Conservation (phyloP, 768 basidiomycete genomes). For the Panellus pusillus region DNA sequence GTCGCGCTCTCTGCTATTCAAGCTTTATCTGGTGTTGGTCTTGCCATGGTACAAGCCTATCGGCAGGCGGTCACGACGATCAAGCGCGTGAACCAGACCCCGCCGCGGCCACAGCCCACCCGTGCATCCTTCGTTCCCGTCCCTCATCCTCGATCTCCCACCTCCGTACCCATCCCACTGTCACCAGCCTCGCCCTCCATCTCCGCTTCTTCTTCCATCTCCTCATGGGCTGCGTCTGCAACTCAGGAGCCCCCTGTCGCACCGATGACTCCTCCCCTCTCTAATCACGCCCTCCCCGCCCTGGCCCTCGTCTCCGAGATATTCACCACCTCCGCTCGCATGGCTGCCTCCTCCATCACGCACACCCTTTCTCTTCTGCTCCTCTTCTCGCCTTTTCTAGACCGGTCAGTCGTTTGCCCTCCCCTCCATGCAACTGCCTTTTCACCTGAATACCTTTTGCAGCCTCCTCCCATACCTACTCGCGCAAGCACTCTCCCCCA, state of each 20-base stretch:
- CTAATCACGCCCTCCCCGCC: conserved; percentile 42
- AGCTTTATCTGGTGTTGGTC: conserved; percentile 64
- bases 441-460: not conserved
- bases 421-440: not conserved
- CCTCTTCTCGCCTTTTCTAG: conserved; percentile 53
- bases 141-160: conserved; percentile 17
- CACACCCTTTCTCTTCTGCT: conserved; percentile 48
- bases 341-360: conserved; percentile 47
- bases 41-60: conserved; percentile 68
- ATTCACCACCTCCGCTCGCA: conserved; percentile 47
- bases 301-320: conserved; percentile 51
- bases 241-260: conserved; percentile 3
- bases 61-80: conserved; percentile 64
- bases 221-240: conserved; percentile 13
- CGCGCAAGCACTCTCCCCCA: conserved; percentile 48
- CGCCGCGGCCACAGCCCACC: conserved; percentile 1
- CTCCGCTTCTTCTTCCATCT: conserved; percentile 19
- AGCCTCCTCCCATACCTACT: conserved; percentile 75
- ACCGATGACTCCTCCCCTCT: conserved; percentile 5
- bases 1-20: conserved; percentile 75
- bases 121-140: conserved; percentile 11
- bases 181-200: conserved; percentile 11
- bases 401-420: conserved; percentile 48
- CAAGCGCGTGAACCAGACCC: conserved; percentile 58
- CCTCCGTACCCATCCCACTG: conserved; percentile 5